A percentile compares a stretch with the other conserved stretches of the same genome.
phyloP scores from a whole-genome alignment of 441 rosid genomes.

The Cnidoscolus chayamansa region DNA sequence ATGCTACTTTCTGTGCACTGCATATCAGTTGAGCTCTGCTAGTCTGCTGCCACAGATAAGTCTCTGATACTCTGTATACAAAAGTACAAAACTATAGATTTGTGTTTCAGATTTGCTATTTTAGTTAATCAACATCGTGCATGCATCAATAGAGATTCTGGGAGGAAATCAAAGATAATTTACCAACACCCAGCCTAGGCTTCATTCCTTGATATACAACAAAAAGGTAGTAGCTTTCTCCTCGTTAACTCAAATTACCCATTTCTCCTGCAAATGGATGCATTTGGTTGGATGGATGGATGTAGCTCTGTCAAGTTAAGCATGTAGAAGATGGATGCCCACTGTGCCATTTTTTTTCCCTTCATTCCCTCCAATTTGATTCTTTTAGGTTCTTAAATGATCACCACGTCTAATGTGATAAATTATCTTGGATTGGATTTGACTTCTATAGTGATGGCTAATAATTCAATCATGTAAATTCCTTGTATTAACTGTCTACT shows the following conservation, averaged over 20 bases:
- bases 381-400: neutral
- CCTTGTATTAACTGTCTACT: no score
- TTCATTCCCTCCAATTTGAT: no score
- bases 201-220: neutral
- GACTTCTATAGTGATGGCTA: neutral
- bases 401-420: neutral
- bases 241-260: neutral
- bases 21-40: neutral
- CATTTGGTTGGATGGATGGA: no score
- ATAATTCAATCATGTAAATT: neutral
- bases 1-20: neutral
- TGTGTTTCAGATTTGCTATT: neutral
- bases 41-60: neutral
- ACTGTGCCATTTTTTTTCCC: neutral
- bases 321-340: neutral
- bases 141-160: neutral
- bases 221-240: neutral
- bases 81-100: neutral
- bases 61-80: neutral
- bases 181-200: no score
- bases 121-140: neutral
- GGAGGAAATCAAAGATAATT: neutral
- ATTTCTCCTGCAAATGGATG: neutral
- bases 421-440: neutral
- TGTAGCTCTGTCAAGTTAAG: neutral